These are phyloP conservation scores for Cryphonectria japonica DNA, from an alignment of 2,329 filamentous ascomycete species.

Conservation along the genomic window DNA sequence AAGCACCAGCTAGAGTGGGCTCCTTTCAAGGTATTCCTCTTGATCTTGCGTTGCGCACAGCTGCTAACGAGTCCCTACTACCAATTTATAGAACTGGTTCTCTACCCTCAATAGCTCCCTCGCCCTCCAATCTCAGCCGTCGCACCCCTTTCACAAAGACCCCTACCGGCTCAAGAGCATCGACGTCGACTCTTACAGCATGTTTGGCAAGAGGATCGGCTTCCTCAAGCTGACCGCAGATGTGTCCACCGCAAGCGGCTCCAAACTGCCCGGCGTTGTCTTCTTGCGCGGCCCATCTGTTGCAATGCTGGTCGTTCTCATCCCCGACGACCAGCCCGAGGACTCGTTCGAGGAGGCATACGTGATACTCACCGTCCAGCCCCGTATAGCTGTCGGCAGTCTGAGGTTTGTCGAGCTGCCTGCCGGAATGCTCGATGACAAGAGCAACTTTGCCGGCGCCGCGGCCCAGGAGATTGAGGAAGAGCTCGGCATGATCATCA, in stretches of 20 bases:
- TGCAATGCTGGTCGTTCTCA: slow-evolving; percentile 60
- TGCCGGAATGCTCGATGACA: slow-evolving; percentile 65
- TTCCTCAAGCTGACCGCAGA: slow-evolving; percentile 60
- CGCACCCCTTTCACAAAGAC: slow-evolving; percentile 57
- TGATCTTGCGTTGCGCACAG: slow-evolving; percentile 2
- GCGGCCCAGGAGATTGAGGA: slow-evolving; percentile 65
- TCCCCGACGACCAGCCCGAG: slow-evolving; percentile 51
- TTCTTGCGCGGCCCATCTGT: slow-evolving; percentile 65
- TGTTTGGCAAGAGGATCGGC: slow-evolving; percentile 51
- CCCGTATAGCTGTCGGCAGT: slow-evolving; percentile 59
- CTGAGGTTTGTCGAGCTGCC: slow-evolving; percentile 62
- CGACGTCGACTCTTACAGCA: slow-evolving; percentile 57
- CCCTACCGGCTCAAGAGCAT: slow-evolving; percentile 58
- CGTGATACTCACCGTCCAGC: slow-evolving; percentile 63
- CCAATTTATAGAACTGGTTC: slow-evolving; percentile 52
- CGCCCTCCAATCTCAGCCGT: slow-evolving; percentile 43
- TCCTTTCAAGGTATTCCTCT: slow-evolving; percentile 51
- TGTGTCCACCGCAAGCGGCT: slow-evolving; percentile 52
- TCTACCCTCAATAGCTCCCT: slow-evolving; percentile 52
- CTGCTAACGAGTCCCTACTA: slow-evolving; percentile 13
- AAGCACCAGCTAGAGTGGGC: slow-evolving; percentile 52
- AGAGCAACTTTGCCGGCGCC: slow-evolving; percentile 57
- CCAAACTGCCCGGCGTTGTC: slow-evolving; percentile 55
- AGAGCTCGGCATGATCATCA: slow-evolving; percentile 60
- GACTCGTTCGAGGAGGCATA: slow-evolving; percentile 52